These are phyloP conservation scores for Elasticomyces elasticus DNA, from an alignment of 495 filamentous ascomycete species.

Conservation along the genomic window DNA sequence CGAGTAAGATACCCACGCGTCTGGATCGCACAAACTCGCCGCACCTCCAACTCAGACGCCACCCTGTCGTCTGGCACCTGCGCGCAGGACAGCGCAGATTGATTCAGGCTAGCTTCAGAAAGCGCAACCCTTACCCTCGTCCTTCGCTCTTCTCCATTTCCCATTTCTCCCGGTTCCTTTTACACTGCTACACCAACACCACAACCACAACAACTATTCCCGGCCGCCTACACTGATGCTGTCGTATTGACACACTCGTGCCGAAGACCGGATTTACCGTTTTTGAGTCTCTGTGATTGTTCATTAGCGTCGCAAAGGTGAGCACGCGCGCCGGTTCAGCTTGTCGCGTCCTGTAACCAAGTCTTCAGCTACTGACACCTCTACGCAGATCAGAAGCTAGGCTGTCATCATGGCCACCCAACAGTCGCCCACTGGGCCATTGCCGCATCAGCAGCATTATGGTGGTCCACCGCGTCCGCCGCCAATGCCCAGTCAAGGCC, in stretches of 20 bases:
- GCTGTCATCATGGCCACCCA: slow-evolving; percentile 13
- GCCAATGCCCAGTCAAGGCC: slow-evolving; percentile 21
- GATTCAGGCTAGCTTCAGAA: too few species aligned
- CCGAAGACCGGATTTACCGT: not conserved
- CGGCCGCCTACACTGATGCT: too few species aligned
- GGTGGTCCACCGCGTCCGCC: slow-evolving; percentile 8
- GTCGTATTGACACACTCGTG: too few species aligned
- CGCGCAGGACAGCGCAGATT: too few species aligned
- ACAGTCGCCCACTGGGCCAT: slow-evolving; percentile 16
- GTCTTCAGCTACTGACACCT: not conserved
- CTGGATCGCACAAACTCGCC: too few species aligned
- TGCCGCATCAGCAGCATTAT: slow-evolving; percentile 18
- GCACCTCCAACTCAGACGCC: too few species aligned
- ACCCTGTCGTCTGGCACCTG: too few species aligned
- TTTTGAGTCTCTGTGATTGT: not conserved
- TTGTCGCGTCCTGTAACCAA: not conserved
- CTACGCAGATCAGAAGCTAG: not conserved
- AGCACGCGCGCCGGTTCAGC: not conserved
- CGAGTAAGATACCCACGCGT: too few species aligned
- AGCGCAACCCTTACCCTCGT: too few species aligned
- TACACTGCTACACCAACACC: too few species aligned
- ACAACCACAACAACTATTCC: not conserved
- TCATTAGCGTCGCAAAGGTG: not conserved
- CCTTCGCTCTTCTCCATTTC: too few species aligned
- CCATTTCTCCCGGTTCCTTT: not conserved